phyloP scores from a whole-genome alignment of 306 rosid genomes.

The Abrus pulchellus region DNA sequence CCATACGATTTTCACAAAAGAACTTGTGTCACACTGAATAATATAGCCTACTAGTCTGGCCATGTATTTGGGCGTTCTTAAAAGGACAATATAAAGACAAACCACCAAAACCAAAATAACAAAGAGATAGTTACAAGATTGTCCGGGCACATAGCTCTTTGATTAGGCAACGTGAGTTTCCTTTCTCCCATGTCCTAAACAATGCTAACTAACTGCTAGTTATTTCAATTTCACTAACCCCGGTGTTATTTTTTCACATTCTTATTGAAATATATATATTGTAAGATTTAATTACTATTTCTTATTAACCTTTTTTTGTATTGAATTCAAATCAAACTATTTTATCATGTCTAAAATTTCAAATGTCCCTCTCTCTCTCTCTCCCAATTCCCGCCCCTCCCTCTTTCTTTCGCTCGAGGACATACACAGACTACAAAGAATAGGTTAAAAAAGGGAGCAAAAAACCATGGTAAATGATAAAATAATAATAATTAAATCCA shows the following conservation, averaged over 20 bases:
- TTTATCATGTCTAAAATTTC: constrained; percentile 27
- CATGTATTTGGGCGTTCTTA: constrained; percentile 36
- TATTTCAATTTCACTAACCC: not conserved
- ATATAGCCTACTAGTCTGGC: not conserved
- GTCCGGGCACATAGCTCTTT: not conserved
- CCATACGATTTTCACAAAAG: constrained; percentile 46
- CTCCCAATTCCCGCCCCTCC: constrained; percentile 8
- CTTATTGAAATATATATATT: too few relatives aligned
- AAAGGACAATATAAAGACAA: constrained; percentile 55
- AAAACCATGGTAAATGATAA: constrained; percentile 47
- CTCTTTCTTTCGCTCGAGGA: not conserved
- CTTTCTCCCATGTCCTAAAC: not conserved
- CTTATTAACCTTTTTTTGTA: not conserved
- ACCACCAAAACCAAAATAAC: constrained; percentile 45
- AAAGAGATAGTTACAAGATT: constrained; percentile 1
- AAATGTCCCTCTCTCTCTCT: constrained; percentile 38
- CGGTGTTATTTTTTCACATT: too few relatives aligned
- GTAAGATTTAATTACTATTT: not conserved
- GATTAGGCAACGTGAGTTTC: not conserved
- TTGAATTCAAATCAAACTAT: not conserved
- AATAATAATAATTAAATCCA: constrained; percentile 22
- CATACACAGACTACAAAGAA: constrained; percentile 41
- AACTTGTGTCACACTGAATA: constrained; percentile 31
- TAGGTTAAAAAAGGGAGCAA: constrained; percentile 46
- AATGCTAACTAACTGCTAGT: not conserved